These are phyloP conservation scores for Pseudogymnoascus sp. DNA, from an alignment of 2,329 filamentous ascomycete genomes.

Conservation along the genomic window DNA sequence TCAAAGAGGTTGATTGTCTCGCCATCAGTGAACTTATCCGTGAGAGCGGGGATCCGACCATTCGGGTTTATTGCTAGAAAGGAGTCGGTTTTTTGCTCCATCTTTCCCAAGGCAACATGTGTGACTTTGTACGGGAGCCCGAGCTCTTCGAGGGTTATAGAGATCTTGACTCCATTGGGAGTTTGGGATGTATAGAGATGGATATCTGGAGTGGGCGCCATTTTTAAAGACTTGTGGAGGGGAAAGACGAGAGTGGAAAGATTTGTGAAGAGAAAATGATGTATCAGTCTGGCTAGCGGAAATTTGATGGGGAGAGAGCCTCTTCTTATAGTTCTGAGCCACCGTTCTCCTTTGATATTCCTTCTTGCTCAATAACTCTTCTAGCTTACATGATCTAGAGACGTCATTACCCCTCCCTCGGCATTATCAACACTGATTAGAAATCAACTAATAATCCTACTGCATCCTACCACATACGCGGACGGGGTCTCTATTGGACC, in stretches of 20 bases:
- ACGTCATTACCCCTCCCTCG: constrained; percentile 7
- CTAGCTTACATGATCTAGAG: background rate
- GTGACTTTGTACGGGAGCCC: constrained; percentile 73
- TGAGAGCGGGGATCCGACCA: constrained; percentile 81
- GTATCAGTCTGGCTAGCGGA: background rate
- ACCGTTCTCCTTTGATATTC: background rate
- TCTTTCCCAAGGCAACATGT: constrained; percentile 63
- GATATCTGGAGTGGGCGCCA: constrained; percentile 32
- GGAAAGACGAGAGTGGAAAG: constrained; percentile 10
- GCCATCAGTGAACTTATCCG: constrained; percentile 70
- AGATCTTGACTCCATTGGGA: constrained; percentile 85
- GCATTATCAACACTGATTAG: background rate
- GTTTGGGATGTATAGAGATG: constrained; percentile 59
- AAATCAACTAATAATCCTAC: background rate
- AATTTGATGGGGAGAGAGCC: background rate
- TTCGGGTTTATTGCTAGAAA: constrained; percentile 91
- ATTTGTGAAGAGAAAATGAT: constrained; percentile 15
- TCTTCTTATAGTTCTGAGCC: background rate
- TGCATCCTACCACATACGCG: background rate
- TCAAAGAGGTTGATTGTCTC: constrained; percentile 72
- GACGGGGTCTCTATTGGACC: background rate
- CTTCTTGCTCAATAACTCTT: background rate
- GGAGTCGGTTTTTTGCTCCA: constrained; percentile 79
- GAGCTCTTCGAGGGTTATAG: constrained; percentile 79
- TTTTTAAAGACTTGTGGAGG: constrained; percentile 29